Conservation (phyloP, 306 rosid species). For the Cucumis cinereus region DNA sequence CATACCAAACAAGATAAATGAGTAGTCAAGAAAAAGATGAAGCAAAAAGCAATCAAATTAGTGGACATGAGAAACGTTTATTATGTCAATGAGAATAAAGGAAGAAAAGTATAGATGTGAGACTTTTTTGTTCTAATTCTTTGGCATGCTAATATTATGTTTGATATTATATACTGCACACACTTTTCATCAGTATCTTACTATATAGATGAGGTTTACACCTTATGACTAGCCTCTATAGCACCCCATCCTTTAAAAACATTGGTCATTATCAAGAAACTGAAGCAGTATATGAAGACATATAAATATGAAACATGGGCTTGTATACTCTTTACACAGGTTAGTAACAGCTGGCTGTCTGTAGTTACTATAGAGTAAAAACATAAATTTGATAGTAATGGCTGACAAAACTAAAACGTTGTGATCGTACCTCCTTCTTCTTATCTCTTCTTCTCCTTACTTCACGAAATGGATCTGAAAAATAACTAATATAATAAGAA, state of each 20-base stretch:
- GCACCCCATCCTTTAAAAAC: neutral
- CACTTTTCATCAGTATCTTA: neutral
- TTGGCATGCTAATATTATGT: neutral
- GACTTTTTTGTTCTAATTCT: neutral
- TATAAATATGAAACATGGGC: neutral
- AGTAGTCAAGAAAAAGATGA: neutral
- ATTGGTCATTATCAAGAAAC: neutral
- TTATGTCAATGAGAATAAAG: neutral
- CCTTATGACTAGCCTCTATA: neutral
- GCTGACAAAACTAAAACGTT: neutral
- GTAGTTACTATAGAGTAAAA: neutral
- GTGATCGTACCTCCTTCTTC: constrained; percentile 58
- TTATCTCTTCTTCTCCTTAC: constrained; percentile 93
- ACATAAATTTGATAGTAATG: neutral
- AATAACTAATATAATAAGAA: constrained; percentile 3
- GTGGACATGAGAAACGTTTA: neutral
- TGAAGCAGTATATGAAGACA: neutral
- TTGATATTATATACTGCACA: neutral
- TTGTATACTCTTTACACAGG: neutral
- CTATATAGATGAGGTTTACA: neutral
- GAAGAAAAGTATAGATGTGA: neutral
- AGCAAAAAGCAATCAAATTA: neutral
- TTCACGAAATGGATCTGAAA: constrained; percentile 75
- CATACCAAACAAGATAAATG: neutral
- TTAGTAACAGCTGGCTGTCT: neutral